Percentiles rank a stretch among this genome's conserved stretches.
These are phyloP conservation scores for Yamadazyma sp. DNA, from an alignment of 805 yeast species.

Conservation along the genomic window DNA sequence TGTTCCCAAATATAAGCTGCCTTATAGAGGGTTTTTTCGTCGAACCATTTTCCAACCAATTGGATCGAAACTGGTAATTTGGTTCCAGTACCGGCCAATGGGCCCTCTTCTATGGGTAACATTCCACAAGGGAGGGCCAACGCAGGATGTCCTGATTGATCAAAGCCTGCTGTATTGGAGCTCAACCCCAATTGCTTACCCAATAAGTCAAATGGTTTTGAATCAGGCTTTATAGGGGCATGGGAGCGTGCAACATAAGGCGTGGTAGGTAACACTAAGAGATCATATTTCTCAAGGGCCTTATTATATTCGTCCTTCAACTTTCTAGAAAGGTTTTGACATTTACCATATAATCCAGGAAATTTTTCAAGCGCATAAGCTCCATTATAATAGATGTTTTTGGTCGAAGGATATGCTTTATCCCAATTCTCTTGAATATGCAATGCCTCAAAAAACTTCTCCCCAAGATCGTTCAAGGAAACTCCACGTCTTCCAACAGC, in stretches of 20 bases:
- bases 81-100: constrained; percentile 14
- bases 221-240: constrained; percentile 18
- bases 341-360: constrained; percentile 31
- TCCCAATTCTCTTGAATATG: constrained; percentile 15
- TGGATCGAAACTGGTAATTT: constrained; percentile 36
- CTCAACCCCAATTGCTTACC: constrained; percentile 30
- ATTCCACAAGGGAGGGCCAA: constrained; percentile 31
- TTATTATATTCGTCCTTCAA: constrained; percentile 27
- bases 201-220: constrained; percentile 19
- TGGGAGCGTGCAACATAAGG: constrained; percentile 27
- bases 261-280: constrained; percentile 29
- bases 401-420: constrained; percentile 15
- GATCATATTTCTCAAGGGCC: constrained; percentile 26
- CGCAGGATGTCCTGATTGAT: constrained; percentile 38
- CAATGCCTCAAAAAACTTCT: constrained; percentile 9
- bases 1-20: constrained; percentile 37
- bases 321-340: constrained; percentile 28
- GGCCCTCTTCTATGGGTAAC: constrained; percentile 25
- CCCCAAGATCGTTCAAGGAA: constrained; percentile 15
- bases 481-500: constrained; percentile 19
- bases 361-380: constrained; percentile 25
- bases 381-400: constrained; percentile 27
- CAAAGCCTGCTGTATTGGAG: constrained; percentile 33
- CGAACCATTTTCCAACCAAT: constrained; percentile 30
- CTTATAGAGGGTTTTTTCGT: constrained; percentile 25